Conservation (phyloP, 495 filamentous ascomycete genomes). For the Penicillium verhagenii region DNA sequence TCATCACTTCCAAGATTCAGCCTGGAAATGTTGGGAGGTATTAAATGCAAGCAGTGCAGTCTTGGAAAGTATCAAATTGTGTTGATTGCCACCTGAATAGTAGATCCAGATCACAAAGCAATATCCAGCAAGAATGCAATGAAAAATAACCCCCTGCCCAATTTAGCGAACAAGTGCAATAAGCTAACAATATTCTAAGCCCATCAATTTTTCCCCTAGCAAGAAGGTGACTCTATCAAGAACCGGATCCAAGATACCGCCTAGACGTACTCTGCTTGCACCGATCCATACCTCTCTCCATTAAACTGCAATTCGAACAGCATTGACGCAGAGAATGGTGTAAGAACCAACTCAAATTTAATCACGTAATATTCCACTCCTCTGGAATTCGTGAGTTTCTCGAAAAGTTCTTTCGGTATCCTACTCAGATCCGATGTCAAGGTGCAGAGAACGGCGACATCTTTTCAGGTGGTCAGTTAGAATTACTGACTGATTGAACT, state of each 20-base stretch:
- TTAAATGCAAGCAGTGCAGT: too few species aligned
- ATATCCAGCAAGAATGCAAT: too few species aligned
- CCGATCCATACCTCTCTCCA: constrained; percentile 20
- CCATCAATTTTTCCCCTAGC: neutral
- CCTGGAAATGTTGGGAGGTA: too few species aligned
- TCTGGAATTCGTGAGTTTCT: constrained; percentile 15
- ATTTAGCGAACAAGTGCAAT: too few species aligned
- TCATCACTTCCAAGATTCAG: too few species aligned
- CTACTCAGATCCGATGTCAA: constrained; percentile 22
- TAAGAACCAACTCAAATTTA: constrained; percentile 18
- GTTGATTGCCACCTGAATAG: too few species aligned
- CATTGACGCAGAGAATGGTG: constrained; percentile 24
- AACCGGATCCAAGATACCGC: neutral
- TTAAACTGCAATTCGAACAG: constrained; percentile 32
- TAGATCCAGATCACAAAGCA: too few species aligned
- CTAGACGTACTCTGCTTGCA: constrained; percentile 15
- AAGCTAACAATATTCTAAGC: neutral
- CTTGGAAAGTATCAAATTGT: too few species aligned
- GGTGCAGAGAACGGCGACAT: constrained; percentile 12
- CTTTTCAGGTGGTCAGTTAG: constrained; percentile 7
- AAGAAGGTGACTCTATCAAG: neutral
- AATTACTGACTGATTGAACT: neutral
- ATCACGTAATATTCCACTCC: constrained; percentile 21
- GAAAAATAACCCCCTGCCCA: too few species aligned
- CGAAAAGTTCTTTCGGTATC: constrained; percentile 25